Evolutionary conservation across 495 filamentous ascomycete species (phyloP).

Genomic region (Podospora australis): DNA sequence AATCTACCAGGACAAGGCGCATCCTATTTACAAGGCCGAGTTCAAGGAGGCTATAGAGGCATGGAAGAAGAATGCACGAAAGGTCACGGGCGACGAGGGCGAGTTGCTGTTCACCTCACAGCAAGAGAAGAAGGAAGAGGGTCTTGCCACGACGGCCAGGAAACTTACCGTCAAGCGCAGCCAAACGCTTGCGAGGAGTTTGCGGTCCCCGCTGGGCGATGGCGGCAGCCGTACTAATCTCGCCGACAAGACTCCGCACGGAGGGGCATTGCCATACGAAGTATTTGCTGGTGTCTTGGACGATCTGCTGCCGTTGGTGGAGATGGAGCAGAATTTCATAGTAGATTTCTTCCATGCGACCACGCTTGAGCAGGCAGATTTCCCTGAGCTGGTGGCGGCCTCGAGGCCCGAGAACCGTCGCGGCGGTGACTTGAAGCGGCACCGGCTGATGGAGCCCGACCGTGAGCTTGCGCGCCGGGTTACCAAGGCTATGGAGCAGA

Average conservation of each 20-base stretch:
- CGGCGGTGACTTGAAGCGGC: conserved; percentile 61
- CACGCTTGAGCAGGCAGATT: conserved; percentile 69
- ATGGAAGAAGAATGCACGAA: conserved; percentile 78
- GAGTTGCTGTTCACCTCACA: conserved; percentile 84
- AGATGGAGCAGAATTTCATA: conserved; percentile 90
- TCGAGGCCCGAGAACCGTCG: conserved; percentile 59
- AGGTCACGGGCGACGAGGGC: conserved; percentile 73
- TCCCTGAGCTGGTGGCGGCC: conserved; percentile 66
- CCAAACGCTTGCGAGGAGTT: conserved; percentile 69
- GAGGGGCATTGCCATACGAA: conserved; percentile 68
- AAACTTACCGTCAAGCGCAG: conserved; percentile 89
- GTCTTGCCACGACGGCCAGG: conserved; percentile 68
- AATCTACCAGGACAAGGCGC: conserved; percentile 70
- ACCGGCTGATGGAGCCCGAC: conserved; percentile 75
- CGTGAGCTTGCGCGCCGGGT: conserved; percentile 73
- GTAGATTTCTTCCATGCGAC: conserved; percentile 89
- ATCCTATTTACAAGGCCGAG: conserved; percentile 71
- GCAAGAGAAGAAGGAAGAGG: conserved; percentile 73
- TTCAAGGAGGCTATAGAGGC: conserved; percentile 70
- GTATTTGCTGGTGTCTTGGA: conserved; percentile 74
- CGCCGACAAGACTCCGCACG: conserved; percentile 57
- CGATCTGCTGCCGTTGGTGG: conserved; percentile 70
- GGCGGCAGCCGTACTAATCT: conserved; percentile 47
- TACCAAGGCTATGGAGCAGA: conserved; percentile 74
- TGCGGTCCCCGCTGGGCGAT: conserved; percentile 63